These are phyloP conservation scores for Penicillium canescens DNA, from an alignment of 495 filamentous ascomycete genomes.

Conservation along the genomic window DNA sequence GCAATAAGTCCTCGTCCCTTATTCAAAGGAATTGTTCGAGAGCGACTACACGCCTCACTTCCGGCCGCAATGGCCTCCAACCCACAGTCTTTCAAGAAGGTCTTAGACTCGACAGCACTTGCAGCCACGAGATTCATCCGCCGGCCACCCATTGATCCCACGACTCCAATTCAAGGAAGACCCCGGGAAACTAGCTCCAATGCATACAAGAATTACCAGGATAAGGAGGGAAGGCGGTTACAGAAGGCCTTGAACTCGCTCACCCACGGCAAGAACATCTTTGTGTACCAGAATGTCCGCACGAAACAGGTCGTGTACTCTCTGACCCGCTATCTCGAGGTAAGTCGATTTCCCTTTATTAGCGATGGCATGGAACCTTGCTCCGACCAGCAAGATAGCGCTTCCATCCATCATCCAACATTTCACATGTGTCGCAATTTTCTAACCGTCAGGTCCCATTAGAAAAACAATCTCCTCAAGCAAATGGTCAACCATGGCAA, in stretches of 20 bases:
- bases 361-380: not conserved
- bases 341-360: slow-evolving; percentile 35
- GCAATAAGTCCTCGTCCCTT: slow-evolving; percentile 8
- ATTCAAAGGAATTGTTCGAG: not conserved
- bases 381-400: not conserved
- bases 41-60: slow-evolving; percentile 10
- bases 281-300: slow-evolving; percentile 75
- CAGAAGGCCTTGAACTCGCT: slow-evolving; percentile 47
- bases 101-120: slow-evolving; percentile 49
- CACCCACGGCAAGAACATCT: slow-evolving; percentile 71
- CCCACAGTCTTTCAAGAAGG: slow-evolving; percentile 37
- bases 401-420: not conserved
- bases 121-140: slow-evolving; percentile 41
- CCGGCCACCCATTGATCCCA: slow-evolving; percentile 39
- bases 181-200: slow-evolving; percentile 38
- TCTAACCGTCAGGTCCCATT: slow-evolving; percentile 3
- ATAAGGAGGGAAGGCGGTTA: slow-evolving; percentile 42
- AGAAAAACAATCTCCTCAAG: slow-evolving; percentile 66
- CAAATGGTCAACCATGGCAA: slow-evolving; percentile 91
- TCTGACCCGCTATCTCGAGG: slow-evolving; percentile 65
- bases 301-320: slow-evolving; percentile 86
- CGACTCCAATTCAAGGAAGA: slow-evolving; percentile 41
- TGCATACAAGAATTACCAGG: slow-evolving; percentile 41
- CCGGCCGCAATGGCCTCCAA: slow-evolving; percentile 47
- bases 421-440: not conserved